Percentiles rank a stretch among this genome's conserved stretches.
phyloP scores from a whole-genome alignment of 164 flowering plant genomes.

The Cinnamomum chago region DNA sequence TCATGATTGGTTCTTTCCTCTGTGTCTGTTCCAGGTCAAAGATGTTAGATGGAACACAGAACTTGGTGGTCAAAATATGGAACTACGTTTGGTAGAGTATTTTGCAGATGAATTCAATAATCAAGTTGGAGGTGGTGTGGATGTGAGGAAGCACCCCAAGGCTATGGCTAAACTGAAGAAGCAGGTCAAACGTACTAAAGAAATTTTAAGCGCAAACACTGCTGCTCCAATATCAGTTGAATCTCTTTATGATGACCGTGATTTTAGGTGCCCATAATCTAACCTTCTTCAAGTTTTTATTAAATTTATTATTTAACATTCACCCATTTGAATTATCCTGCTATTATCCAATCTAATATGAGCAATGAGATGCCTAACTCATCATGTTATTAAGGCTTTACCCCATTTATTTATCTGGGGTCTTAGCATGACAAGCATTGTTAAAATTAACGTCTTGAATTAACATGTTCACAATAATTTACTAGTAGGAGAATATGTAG shows the following conservation, averaged over 20 bases:
- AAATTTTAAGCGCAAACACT: constrained; percentile 95
- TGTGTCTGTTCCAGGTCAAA: constrained; percentile 55
- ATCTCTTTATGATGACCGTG: constrained; percentile 88
- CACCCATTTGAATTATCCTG: too few relatives aligned
- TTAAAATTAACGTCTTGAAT: too few relatives aligned
- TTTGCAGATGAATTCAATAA: constrained; percentile 94
- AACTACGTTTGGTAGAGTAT: constrained; percentile 78
- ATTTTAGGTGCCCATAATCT: constrained; percentile 18
- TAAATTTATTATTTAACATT: too few relatives aligned
- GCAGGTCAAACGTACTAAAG: constrained; percentile 97
- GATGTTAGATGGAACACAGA: constrained; percentile 94
- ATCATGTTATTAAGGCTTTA: too few relatives aligned
- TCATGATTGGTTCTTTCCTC: too few relatives aligned
- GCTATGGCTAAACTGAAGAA: constrained; percentile 99
- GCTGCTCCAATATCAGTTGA: constrained; percentile 93
- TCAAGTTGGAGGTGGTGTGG: constrained; percentile 81
- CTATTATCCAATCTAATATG: too few relatives aligned
- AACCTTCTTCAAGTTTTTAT: neutral
- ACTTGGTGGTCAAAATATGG: constrained; percentile 95
- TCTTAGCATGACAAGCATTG: too few relatives aligned
- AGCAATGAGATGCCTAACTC: too few relatives aligned
- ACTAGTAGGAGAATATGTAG: too few relatives aligned
- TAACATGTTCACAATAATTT: too few relatives aligned
- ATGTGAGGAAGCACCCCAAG: constrained; percentile 81
- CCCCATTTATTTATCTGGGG: too few relatives aligned